These are phyloP conservation scores for Myriosclerotinia scirpicola DNA, from an alignment of 2,329 filamentous ascomycete species.

Conservation along the genomic window DNA sequence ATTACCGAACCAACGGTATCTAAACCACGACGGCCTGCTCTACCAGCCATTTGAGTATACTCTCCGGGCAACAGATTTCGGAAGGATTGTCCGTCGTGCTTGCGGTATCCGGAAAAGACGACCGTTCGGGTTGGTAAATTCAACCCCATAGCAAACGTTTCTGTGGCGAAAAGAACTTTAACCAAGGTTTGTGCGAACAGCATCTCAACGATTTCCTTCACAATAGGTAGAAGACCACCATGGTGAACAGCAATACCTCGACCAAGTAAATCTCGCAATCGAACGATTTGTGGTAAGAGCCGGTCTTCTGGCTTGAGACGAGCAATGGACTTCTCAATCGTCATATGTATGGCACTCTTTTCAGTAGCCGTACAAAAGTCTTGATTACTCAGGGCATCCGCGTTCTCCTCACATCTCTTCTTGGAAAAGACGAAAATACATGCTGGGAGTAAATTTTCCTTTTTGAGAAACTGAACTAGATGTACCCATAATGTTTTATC, in stretches of 20 bases:
- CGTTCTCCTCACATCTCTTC: conserved; percentile 95
- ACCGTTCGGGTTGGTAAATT: conserved; percentile 95
- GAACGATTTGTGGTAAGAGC: conserved; percentile 84
- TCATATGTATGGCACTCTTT: conserved; percentile 97
- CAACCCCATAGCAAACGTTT: conserved; percentile 98
- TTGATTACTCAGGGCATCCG: conserved; percentile 89
- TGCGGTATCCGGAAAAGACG: conserved; percentile 94
- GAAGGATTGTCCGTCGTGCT: conserved; percentile 92
- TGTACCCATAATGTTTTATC: conserved; percentile 98
- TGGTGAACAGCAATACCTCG: conserved; percentile 96
- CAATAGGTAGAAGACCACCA: conserved; percentile 88
- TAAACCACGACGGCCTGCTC: conserved; percentile 88
- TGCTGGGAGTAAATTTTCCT: conserved; percentile 81
- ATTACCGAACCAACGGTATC: conserved; percentile 94
- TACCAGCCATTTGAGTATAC: conserved; percentile 97
- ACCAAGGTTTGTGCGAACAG: conserved; percentile 92
- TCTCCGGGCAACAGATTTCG: conserved; percentile 89
- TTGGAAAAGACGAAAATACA: conserved; percentile 99
- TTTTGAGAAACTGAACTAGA: conserved; percentile 85
- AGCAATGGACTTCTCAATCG: conserved; percentile 91
- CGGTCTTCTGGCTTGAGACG: conserved; percentile 89
- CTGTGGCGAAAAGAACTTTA: conserved; percentile 95
- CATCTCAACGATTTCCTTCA: conserved; percentile 97
- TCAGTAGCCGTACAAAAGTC: conserved; percentile 92
- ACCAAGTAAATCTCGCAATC: conserved; percentile 79